Evolutionary conservation across 768 basidiomycete species (phyloP).

Genomic region (Leucocoprinus leucothites): DNA sequence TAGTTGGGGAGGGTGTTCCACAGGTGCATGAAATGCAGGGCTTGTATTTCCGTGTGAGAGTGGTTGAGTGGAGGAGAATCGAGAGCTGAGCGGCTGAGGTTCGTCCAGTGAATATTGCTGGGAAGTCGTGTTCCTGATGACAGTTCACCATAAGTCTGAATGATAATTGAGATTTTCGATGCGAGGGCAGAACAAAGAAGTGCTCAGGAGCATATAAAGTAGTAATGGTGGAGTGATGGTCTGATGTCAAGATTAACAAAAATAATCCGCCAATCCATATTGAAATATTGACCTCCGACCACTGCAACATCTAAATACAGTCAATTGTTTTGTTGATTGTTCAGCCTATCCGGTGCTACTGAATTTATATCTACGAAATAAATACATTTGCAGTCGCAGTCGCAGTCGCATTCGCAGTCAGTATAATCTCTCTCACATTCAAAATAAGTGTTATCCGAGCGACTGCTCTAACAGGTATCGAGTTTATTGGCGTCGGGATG

Average conservation of each 20-base stretch:
- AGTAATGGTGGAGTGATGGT: background rate
- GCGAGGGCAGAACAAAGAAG: no score
- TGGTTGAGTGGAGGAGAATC: conserved; percentile 21
- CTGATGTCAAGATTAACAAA: background rate
- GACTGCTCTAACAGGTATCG: no score
- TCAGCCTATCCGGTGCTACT: no score
- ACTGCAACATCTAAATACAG: no score
- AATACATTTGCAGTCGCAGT: no score
- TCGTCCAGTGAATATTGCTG: conserved; percentile 54
- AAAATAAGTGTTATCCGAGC: no score
- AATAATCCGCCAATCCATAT: background rate
- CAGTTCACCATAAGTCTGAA: background rate
- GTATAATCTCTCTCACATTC: no score
- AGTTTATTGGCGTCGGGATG: no score
- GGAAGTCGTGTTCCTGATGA: conserved; percentile 28
- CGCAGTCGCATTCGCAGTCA: no score
- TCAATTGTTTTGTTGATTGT: no score
- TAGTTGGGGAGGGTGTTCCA: conserved; percentile 32
- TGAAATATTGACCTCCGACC: no score
- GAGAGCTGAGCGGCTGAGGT: conserved; percentile 36
- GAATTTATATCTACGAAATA: no score
- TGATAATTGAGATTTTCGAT: background rate
- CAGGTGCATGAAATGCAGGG: conserved; percentile 79
- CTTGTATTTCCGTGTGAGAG: conserved; percentile 49
- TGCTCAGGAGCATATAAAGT: background rate